A percentile compares a stretch with the other conserved stretches of the same genome.
Conservation (phyloP, 495 filamentous ascomycete species). For the Penicillium atrosanguineum region DNA sequence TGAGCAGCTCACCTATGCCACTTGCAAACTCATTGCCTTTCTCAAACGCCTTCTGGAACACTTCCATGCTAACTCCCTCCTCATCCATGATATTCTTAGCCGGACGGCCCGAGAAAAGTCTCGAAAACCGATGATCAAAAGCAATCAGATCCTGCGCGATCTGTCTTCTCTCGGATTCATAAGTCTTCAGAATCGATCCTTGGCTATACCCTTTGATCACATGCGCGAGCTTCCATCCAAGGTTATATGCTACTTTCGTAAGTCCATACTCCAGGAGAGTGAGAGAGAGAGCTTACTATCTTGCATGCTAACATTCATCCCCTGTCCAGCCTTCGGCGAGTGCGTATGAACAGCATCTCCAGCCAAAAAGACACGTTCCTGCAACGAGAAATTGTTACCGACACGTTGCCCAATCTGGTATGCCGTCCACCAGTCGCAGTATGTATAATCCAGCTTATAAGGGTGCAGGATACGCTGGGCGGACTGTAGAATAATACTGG, state of each 20-base stretch:
- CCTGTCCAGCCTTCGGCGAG: slow-evolving; percentile 71
- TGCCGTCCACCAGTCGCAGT: slow-evolving; percentile 62
- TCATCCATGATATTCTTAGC: slow-evolving; percentile 37
- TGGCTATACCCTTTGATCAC: slow-evolving; percentile 53
- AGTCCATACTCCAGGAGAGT: neutral
- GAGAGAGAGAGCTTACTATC: slow-evolving; percentile 34
- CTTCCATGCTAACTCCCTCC: slow-evolving; percentile 44
- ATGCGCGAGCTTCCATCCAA: slow-evolving; percentile 70
- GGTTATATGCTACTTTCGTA: slow-evolving; percentile 52
- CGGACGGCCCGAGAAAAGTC: slow-evolving; percentile 40
- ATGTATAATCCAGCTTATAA: slow-evolving; percentile 58
- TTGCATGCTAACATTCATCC: slow-evolving; percentile 71
- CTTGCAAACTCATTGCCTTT: slow-evolving; percentile 39
- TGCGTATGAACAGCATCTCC: slow-evolving; percentile 59
- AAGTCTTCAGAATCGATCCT: slow-evolving; percentile 57
- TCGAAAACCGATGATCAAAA: slow-evolving; percentile 60
- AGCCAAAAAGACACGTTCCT: slow-evolving; percentile 64
- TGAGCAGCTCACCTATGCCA: slow-evolving; percentile 27
- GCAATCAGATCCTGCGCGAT: slow-evolving; percentile 66
- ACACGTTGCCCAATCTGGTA: slow-evolving; percentile 66
- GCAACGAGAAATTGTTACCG: slow-evolving; percentile 54
- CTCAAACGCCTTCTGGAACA: slow-evolving; percentile 45
- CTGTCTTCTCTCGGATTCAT: slow-evolving; percentile 54
- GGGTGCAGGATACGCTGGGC: slow-evolving; percentile 60
- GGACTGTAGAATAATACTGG: slow-evolving; percentile 54